Evolutionary conservation across 768 basidiomycete species (phyloP).

Genomic region (Trametes maxima): DNA sequence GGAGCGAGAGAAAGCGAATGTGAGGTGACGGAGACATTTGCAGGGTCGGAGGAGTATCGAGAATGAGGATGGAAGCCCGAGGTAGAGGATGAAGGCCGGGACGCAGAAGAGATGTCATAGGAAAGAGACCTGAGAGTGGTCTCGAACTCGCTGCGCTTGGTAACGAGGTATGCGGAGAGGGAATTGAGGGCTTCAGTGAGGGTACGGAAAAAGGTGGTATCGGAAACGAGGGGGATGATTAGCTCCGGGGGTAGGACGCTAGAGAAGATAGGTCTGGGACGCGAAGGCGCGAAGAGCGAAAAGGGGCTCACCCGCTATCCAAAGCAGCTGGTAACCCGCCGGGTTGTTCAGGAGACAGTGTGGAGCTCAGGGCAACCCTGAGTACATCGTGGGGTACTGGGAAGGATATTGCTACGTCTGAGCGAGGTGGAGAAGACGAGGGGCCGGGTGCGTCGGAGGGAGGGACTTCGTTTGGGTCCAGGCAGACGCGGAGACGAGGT

Average conservation of each 20-base stretch:
- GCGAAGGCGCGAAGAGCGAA: conserved; percentile 8
- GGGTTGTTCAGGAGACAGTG: background rate
- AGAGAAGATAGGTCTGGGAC: conserved; percentile 8
- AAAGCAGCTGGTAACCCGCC: background rate
- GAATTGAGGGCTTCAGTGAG: conserved; percentile 63
- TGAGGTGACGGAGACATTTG: conserved; percentile 25
- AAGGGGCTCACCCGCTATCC: background rate
- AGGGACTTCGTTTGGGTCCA: conserved; percentile 30
- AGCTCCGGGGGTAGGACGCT: conserved; percentile 45
- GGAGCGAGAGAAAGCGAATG: conserved; percentile 12
- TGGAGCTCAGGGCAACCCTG: background rate
- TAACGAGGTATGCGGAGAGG: conserved; percentile 52
- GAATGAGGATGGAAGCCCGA: conserved; percentile 40
- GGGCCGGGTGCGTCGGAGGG: background rate
- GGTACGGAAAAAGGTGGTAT: conserved; percentile 78
- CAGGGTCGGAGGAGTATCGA: conserved; percentile 25
- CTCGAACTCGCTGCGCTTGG: conserved; percentile 54
- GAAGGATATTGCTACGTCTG: background rate
- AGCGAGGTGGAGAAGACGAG: background rate
- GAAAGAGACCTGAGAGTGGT: conserved; percentile 52
- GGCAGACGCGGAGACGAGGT: conserved; percentile 58
- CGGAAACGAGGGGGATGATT: conserved; percentile 78
- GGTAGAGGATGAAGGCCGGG: conserved; percentile 36
- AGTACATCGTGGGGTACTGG: conserved; percentile 7
- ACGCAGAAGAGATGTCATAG: conserved; percentile 36